These are phyloP conservation scores for Debaryomyces subglobosus DNA, from an alignment of 1,139 yeast species.

Conservation along the genomic window DNA sequence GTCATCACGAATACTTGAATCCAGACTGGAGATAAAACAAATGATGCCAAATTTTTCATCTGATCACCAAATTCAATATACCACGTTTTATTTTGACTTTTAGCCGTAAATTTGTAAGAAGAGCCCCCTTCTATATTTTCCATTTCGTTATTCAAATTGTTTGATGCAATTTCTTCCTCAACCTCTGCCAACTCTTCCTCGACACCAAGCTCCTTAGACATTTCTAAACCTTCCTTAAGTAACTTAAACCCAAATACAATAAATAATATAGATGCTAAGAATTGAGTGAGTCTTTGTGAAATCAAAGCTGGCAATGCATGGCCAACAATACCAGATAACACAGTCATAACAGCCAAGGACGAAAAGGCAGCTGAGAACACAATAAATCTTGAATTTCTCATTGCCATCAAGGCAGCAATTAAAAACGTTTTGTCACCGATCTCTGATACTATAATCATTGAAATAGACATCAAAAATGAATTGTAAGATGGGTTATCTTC, in stretches of 20 bases:
- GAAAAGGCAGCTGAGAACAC: slow-evolving; percentile 87
- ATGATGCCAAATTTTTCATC: slow-evolving; percentile 56
- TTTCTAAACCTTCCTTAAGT: slow-evolving; percentile 75
- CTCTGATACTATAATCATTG: slow-evolving; percentile 92
- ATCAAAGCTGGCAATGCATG: slow-evolving; percentile 85
- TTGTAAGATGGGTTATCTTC: slow-evolving; percentile 30
- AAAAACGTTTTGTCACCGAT: slow-evolving; percentile 96
- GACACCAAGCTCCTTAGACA: slow-evolving; percentile 83
- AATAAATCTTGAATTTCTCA: slow-evolving; percentile 81
- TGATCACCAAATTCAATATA: slow-evolving; percentile 32
- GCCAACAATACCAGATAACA: slow-evolving; percentile 88
- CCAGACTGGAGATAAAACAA: slow-evolving; percentile 85
- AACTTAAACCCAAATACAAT: slow-evolving; percentile 81
- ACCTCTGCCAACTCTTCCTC: slow-evolving; percentile 97
- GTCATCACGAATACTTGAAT: slow-evolving; percentile 96
- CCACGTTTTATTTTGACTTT: slow-evolving; percentile 22
- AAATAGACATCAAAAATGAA: slow-evolving; percentile 66
- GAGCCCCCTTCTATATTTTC: slow-evolving; percentile 54
- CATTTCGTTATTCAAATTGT: slow-evolving; percentile 54
- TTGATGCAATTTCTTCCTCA: slow-evolving; percentile 83
- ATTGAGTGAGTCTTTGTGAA: slow-evolving; percentile 78
- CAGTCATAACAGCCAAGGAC: slow-evolving; percentile 89
- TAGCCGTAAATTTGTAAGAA: slow-evolving; percentile 11
- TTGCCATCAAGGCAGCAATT: slow-evolving; percentile 97
- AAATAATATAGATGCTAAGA: slow-evolving; percentile 79